Conservation (phyloP, 2,329 filamentous ascomycete genomes). For the Ophiostoma australiae region DNA sequence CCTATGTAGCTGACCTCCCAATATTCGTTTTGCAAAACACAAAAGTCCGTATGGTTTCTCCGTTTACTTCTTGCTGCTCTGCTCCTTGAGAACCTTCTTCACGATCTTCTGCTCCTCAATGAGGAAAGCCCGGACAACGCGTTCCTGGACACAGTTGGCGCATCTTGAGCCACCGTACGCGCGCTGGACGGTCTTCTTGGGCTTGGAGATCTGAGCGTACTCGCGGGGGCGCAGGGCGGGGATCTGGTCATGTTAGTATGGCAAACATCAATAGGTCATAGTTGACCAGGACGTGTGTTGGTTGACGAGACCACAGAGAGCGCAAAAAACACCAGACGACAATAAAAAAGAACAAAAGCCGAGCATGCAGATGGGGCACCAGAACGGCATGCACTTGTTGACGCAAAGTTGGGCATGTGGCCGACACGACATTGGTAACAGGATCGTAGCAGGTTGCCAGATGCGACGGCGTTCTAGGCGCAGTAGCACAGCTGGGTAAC, state of each 20-base stretch:
- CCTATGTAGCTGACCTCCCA: constrained; percentile 12
- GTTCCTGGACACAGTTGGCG: constrained; percentile 97
- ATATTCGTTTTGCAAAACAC: constrained; percentile 19
- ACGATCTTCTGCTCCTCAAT: constrained; percentile 99
- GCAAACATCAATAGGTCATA: not conserved
- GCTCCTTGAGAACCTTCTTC: constrained; percentile 99
- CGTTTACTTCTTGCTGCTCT: constrained; percentile 40
- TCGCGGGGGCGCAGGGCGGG: constrained; percentile 97
- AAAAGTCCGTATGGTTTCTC: not conserved
- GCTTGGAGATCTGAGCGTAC: constrained; percentile 94
- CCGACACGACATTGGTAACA: not conserved
- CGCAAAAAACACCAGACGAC: not conserved
- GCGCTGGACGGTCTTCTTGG: constrained; percentile 98
- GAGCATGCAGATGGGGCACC: not conserved
- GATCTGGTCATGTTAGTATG: constrained; percentile 38
- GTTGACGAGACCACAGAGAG: not conserved
- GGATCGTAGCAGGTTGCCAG: not conserved
- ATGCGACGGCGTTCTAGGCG: not conserved
- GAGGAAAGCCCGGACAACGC: constrained; percentile 95
- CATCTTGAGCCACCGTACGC: constrained; percentile 98
- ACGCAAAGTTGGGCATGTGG: not conserved
- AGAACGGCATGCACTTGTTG: not conserved
- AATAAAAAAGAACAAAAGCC: not conserved
- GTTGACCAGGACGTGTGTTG: not conserved
- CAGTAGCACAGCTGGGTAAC: not conserved